Percentiles rank a stretch among this genome's conserved stretches.
Evolutionary conservation across 2,329 filamentous ascomycete genomes (phyloP).

Genomic region (Colletotrichum sp.): DNA sequence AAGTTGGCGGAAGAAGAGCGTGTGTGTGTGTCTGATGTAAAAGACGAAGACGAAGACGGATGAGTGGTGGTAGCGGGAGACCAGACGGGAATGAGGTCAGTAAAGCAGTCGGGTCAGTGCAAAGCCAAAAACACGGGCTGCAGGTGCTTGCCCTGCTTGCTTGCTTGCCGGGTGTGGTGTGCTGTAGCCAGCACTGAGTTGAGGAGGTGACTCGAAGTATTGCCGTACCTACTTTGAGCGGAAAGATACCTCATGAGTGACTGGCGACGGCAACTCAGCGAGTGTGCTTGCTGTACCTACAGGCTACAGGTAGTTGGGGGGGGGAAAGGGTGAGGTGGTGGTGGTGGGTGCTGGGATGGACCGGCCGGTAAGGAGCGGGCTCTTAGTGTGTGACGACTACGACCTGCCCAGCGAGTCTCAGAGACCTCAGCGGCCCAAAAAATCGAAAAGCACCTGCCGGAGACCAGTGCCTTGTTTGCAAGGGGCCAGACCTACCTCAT

Average conservation of each 20-base stretch:
- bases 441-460: slow-evolving; percentile 4
- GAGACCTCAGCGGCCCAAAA: not conserved
- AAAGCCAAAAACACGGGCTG: slow-evolving; percentile 5
- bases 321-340: not conserved
- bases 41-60: slow-evolving; percentile 16
- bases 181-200: not conserved
- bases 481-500: not conserved
- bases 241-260: not conserved
- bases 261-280: not conserved
- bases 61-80: slow-evolving; percentile 8
- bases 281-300: not conserved
- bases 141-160: not conserved
- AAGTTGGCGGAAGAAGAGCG: not conserved
- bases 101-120: slow-evolving; percentile 10
- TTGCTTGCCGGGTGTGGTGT: slow-evolving; percentile 9
- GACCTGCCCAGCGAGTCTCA: slow-evolving; percentile 8
- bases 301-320: not conserved
- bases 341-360: slow-evolving; percentile 13
- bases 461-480: slow-evolving; percentile 5
- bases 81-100: slow-evolving; percentile 21
- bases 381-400: slow-evolving; percentile 13
- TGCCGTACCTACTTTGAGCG: not conserved
- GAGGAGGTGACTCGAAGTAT: not conserved
- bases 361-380: slow-evolving; percentile 5
- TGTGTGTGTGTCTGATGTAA: slow-evolving; percentile 18